A percentile compares a stretch with the other conserved stretches of the same genome.
Conservation (phyloP, 192 early-diverging fungal species). For the Coemansia umbellata region DNA sequence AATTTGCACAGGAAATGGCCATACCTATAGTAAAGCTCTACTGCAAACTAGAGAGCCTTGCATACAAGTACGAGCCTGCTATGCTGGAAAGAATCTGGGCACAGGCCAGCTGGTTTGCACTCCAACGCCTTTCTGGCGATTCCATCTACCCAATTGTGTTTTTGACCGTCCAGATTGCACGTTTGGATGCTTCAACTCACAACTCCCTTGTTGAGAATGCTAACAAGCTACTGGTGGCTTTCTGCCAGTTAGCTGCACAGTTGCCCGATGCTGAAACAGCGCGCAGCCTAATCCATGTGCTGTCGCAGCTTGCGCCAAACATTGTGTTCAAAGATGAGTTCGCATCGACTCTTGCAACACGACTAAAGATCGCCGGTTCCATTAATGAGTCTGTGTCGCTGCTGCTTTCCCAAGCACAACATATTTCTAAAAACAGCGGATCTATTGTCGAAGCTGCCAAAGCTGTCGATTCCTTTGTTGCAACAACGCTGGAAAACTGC, state of each 20-base stretch:
- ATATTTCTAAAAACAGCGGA: slow-evolving; percentile 9
- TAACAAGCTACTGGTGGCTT: slow-evolving; percentile 26
- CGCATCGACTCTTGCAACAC: slow-evolving; percentile 18
- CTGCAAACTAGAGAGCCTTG: slow-evolving; percentile 23
- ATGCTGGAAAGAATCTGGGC: slow-evolving; percentile 39
- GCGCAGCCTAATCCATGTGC: slow-evolving; percentile 25
- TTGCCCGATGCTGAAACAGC: slow-evolving; percentile 15
- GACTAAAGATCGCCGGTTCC: slow-evolving; percentile 25
- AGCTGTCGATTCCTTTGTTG: slow-evolving; percentile 23
- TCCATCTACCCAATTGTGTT: slow-evolving; percentile 19
- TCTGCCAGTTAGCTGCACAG: slow-evolving; percentile 30
- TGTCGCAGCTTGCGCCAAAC: slow-evolving; percentile 34
- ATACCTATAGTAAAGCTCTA: slow-evolving; percentile 35
- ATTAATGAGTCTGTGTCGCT: slow-evolving; percentile 24
- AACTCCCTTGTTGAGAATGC: slow-evolving; percentile 1
- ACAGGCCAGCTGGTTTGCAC: slow-evolving; percentile 48
- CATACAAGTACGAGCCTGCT: slow-evolving; percentile 15
- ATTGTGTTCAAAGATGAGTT: slow-evolving; percentile 31
- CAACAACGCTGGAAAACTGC: slow-evolving; percentile 12
- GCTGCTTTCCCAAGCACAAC: slow-evolving; percentile 30
- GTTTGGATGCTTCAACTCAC: slow-evolving; percentile 11
- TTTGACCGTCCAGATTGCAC: slow-evolving; percentile 22
- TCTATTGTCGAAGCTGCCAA: slow-evolving; percentile 13
- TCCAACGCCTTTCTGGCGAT: slow-evolving; percentile 19
- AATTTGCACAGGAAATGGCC: slow-evolving; percentile 27